Conservation (phyloP, 495 filamentous ascomycete genomes). For the Zalerion maritima region DNA sequence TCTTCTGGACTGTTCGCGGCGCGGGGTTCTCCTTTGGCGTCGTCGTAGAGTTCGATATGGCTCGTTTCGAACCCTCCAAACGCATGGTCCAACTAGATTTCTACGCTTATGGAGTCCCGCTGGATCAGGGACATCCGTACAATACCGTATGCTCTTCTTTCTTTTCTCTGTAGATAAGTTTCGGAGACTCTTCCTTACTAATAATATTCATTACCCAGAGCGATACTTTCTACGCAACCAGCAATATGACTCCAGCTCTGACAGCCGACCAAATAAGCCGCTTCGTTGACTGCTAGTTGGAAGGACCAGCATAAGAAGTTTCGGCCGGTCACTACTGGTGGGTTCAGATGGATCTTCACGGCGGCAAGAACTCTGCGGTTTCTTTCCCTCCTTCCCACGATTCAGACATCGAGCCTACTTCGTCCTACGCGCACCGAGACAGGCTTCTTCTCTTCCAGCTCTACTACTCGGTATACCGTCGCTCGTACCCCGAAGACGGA, state of each 20-base stretch:
- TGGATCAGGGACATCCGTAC: too few species aligned
- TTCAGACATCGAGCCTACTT: too few species aligned
- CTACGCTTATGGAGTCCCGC: too few species aligned
- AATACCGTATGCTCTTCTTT: too few species aligned
- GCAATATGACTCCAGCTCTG: constrained; percentile 24
- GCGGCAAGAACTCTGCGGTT: constrained; percentile 27
- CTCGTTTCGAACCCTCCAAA: constrained; percentile 5
- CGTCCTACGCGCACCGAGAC: constrained; percentile 27
- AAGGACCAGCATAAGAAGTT: constrained; percentile 18
- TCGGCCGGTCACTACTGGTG: constrained; percentile 30
- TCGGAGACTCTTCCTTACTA: too few species aligned
- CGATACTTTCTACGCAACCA: constrained; percentile 32
- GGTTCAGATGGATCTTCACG: constrained; percentile 29
- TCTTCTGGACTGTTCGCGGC: constrained; percentile 38
- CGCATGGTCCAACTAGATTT: constrained; percentile 11
- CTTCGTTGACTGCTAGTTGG: constrained; percentile 28
- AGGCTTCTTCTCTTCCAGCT: constrained; percentile 28
- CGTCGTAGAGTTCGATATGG: constrained; percentile 15
- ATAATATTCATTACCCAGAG: constrained; percentile 16
- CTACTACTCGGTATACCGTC: constrained; percentile 19
- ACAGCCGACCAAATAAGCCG: constrained; percentile 16
- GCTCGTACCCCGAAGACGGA: constrained; percentile 16
- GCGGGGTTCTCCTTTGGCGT: constrained; percentile 43
- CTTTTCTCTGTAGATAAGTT: too few species aligned
- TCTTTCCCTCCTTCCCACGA: constrained; percentile 16